These are phyloP conservation scores for Stemphylium vesicarium DNA, from an alignment of 2,329 filamentous ascomycete species.

Conservation along the genomic window DNA sequence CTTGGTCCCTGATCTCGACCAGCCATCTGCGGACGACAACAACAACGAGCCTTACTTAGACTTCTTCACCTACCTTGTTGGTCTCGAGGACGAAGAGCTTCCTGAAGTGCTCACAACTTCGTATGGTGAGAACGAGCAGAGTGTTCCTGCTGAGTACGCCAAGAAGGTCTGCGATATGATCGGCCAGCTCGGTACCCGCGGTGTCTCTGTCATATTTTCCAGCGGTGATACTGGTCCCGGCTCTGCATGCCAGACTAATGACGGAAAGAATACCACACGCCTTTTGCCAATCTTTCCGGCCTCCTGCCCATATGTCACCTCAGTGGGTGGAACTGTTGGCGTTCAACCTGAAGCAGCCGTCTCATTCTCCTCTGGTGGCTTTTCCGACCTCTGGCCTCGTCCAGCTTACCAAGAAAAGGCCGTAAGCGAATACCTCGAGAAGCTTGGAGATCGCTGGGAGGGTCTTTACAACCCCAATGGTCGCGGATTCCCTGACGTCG, in stretches of 20 bases:
- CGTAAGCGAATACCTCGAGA: constrained; percentile 48
- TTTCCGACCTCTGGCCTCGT: constrained; percentile 52
- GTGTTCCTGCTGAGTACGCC: constrained; percentile 45
- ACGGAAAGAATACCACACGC: constrained; percentile 51
- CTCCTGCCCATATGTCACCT: constrained; percentile 56
- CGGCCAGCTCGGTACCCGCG: constrained; percentile 49
- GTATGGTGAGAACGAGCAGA: constrained; percentile 51
- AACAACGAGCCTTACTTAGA: constrained; percentile 57
- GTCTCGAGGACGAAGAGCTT: constrained; percentile 42
- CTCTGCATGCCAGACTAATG: constrained; percentile 54
- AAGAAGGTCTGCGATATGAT: constrained; percentile 50
- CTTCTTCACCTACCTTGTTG: constrained; percentile 46
- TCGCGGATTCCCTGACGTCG: constrained; percentile 55
- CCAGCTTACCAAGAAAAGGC: constrained; percentile 53
- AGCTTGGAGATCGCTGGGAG: constrained; percentile 48
- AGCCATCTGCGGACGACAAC: constrained; percentile 51
- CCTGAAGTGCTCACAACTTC: constrained; percentile 49
- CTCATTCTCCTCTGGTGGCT: constrained; percentile 53
- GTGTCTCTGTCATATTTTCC: constrained; percentile 50
- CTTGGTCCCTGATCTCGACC: constrained; percentile 57
- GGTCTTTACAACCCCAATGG: constrained; percentile 54
- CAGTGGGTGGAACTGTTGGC: constrained; percentile 52
- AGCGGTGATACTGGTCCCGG: constrained; percentile 51
- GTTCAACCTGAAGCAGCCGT: constrained; percentile 50
- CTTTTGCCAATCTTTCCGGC: constrained; percentile 57